A percentile compares a stretch with the other conserved stretches of the same genome.
Conservation (phyloP, 371 early-diverging fungal genomes). For the Blakeslea trispora region DNA sequence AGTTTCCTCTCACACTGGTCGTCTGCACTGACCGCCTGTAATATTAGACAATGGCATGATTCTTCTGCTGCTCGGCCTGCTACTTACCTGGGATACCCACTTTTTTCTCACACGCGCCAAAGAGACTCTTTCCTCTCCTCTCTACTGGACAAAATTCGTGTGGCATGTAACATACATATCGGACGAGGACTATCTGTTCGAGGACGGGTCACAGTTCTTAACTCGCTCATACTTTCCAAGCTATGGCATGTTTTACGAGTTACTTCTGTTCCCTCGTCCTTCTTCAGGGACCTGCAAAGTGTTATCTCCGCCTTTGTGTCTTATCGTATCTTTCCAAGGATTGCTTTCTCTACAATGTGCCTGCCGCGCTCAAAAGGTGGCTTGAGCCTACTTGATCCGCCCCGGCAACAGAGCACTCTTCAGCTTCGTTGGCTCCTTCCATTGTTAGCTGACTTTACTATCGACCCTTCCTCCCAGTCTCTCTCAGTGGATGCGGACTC, state of each 20-base stretch:
- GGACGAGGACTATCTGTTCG: no score
- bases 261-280: neutral
- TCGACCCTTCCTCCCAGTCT: neutral
- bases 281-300: neutral
- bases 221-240: no score
- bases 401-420: neutral
- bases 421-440: neutral
- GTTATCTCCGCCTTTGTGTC: constrained; percentile 4
- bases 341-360: neutral
- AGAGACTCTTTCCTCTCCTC: constrained; percentile 5
- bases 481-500: neutral
- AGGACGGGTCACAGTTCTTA: no score
- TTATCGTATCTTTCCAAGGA: constrained; percentile 5
- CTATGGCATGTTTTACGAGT: constrained; percentile 28
- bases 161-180: no score
- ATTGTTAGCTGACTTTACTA: no score
- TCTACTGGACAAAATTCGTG: constrained; percentile 10
- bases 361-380: no score
- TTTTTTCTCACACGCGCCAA: constrained; percentile 8
- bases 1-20: neutral
- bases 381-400: constrained; percentile 4
- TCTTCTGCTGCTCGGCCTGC: neutral
- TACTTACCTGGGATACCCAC: constrained; percentile 21
- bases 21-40: neutral
- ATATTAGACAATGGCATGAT: constrained; percentile 19